Evolutionary conservation across 352 stramenopile genomes (phyloP).

Genomic region (Discostella stelligera): DNA sequence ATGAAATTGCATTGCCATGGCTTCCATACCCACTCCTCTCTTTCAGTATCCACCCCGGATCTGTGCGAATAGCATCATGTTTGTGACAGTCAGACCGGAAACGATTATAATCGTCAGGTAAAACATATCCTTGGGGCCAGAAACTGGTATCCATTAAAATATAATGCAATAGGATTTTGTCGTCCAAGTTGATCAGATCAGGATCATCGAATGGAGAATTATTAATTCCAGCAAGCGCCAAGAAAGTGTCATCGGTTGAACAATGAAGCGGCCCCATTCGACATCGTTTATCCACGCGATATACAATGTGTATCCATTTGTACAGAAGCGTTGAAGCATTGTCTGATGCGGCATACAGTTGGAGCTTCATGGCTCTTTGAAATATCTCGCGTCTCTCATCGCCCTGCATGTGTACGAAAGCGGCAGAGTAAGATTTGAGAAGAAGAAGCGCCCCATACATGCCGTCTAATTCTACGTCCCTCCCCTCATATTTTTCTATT

Average conservation of each 20-base stretch:
- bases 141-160: conserved; percentile 38
- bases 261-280: background rate
- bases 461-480: conserved; percentile 14
- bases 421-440: conserved; percentile 6
- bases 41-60: conserved; percentile 64
- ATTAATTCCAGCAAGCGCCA: conserved; percentile 52
- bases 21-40: conserved; percentile 63
- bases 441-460: conserved; percentile 27
- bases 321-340: conserved; percentile 17
- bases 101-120: conserved; percentile 30
- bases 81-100: conserved; percentile 8
- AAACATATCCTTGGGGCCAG: conserved; percentile 51
- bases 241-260: conserved; percentile 8
- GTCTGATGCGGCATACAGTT: conserved; percentile 8
- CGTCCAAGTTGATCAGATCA: conserved; percentile 61
- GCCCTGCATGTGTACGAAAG: background rate
- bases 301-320: conserved; percentile 29
- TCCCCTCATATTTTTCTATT: conserved; percentile 21
- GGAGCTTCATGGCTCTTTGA: background rate
- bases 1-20: conserved; percentile 67
- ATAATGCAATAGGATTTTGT: conserved; percentile 67
- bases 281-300: background rate
- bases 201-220: conserved; percentile 71
- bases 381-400: conserved; percentile 3
- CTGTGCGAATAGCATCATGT: background rate